Evolutionary conservation across 257 asterid species (phyloP).

Genomic region (Mitragyna speciosa): DNA sequence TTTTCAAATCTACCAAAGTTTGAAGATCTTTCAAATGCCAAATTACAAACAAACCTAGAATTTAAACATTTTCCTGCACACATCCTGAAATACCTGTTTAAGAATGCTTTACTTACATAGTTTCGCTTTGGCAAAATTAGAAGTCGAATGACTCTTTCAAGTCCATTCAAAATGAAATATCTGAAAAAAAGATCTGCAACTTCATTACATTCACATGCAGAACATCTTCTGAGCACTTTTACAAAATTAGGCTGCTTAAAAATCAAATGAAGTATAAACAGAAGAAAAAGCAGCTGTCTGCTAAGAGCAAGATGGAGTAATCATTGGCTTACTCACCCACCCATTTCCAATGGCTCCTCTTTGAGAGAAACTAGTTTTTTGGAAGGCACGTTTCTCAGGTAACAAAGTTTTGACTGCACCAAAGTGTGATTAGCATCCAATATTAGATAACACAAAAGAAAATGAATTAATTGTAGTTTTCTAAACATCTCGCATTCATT

Average conservation of each 20-base stretch:
- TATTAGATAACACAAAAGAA: conserved; percentile 11
- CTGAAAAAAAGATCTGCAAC: conserved; percentile 36
- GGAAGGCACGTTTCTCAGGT: conserved; percentile 57
- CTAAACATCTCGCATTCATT: no score
- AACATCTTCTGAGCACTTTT: background rate
- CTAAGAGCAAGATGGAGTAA: conserved; percentile 4
- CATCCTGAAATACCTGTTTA: conserved; percentile 10
- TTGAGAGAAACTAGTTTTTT: conserved; percentile 49
- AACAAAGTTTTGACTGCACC: conserved; percentile 79
- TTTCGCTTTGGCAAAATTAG: conserved; percentile 80
- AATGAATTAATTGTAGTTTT: background rate
- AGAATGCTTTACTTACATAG: conserved; percentile 58
- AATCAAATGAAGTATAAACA: background rate
- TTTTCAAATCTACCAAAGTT: background rate
- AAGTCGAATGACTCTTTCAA: conserved; percentile 87
- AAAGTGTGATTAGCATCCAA: conserved; percentile 9
- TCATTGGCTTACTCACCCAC: conserved; percentile 65
- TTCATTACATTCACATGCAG: background rate
- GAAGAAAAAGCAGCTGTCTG: background rate
- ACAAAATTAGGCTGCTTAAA: background rate
- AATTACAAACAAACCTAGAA: conserved; percentile 2
- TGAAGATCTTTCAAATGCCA: background rate
- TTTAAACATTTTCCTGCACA: background rate
- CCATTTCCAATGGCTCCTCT: conserved; percentile 98
- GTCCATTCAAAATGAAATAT: conserved; percentile 94